phyloP scores from a whole-genome alignment of 495 filamentous ascomycete genomes.

The Hypoxylon lienhwacheense region DNA sequence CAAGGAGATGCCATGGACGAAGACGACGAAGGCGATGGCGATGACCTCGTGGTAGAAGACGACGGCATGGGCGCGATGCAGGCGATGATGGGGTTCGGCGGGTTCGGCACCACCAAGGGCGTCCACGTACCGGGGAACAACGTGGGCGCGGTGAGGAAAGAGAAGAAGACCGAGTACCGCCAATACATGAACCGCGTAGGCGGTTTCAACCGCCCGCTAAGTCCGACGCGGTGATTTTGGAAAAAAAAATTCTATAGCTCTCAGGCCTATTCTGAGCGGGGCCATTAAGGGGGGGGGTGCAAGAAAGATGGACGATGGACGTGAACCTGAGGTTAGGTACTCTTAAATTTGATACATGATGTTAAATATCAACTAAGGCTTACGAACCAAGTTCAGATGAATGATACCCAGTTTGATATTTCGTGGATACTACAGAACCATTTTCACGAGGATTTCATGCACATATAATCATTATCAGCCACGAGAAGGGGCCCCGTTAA shows the following conservation, averaged over 20 bases:
- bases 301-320: neutral
- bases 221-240: slow-evolving; percentile 42
- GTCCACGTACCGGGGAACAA: slow-evolving; percentile 91
- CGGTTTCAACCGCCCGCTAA: slow-evolving; percentile 91
- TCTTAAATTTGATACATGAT: slow-evolving; percentile 13
- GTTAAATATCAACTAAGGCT: neutral
- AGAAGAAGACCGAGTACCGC: slow-evolving; percentile 93
- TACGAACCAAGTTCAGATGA: neutral
- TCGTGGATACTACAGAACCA: neutral
- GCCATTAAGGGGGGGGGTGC: neutral
- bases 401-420: neutral
- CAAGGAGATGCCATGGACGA: slow-evolving; percentile 50
- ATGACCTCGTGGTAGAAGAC: slow-evolving; percentile 57
- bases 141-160: slow-evolving; percentile 80
- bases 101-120: slow-evolving; percentile 84
- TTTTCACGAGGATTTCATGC: neutral
- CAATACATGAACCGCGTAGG: slow-evolving; percentile 99
- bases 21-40: slow-evolving; percentile 49
- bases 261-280: too few relatives aligned
- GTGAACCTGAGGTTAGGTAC: slow-evolving; percentile 6
- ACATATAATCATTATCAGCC: too few relatives aligned
- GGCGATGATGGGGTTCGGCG: slow-evolving; percentile 82
- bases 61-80: slow-evolving; percentile 75
- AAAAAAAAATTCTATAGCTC: neutral
- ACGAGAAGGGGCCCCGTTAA: too few relatives aligned